These are phyloP conservation scores for Filobasidium uniguttulatum DNA, from an alignment of 1,284 basidiomycete genomes.

Conservation along the genomic window DNA sequence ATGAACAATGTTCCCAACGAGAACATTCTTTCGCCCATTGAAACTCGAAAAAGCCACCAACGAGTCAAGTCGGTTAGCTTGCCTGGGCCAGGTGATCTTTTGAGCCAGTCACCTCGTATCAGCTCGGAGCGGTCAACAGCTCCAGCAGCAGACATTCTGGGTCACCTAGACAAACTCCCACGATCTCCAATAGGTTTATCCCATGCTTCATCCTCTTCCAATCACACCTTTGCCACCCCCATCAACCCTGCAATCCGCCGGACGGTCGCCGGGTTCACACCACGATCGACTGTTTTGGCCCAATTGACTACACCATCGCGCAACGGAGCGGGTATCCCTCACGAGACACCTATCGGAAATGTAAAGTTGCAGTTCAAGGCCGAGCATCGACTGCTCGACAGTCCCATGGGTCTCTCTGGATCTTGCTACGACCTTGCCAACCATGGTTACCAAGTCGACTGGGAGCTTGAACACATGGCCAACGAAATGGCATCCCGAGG, in stretches of 20 bases:
- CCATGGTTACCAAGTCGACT: constrained; percentile 11
- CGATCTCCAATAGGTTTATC: constrained; percentile 11
- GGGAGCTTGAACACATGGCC: constrained; percentile 13
- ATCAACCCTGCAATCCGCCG: constrained; percentile 2
- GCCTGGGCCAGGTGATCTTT: constrained; percentile 10
- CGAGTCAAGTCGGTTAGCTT: constrained; percentile 7
- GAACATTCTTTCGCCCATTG: constrained; percentile 13
- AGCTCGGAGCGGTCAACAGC: not conserved
- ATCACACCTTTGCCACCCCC: constrained; percentile 9
- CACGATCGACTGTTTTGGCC: constrained; percentile 2
- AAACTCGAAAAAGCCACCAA: constrained; percentile 5
- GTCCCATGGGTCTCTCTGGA: constrained; percentile 13
- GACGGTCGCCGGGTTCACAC: constrained; percentile 8
- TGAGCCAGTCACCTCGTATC: constrained; percentile 5
- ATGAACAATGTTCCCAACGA: constrained; percentile 2
- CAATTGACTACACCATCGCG: constrained; percentile 6
- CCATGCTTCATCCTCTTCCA: constrained; percentile 1
- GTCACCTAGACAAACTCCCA: constrained; percentile 9
- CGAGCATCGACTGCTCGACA: constrained; percentile 12
- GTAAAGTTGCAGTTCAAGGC: constrained; percentile 14
- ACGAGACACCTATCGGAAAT: constrained; percentile 13
- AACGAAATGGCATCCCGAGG: too few relatives aligned
- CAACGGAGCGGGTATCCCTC: constrained; percentile 2
- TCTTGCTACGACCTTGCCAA: constrained; percentile 14
- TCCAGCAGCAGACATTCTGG: constrained; percentile 4